Percentiles rank a stretch among this genome's conserved stretches.
These are phyloP conservation scores for Sclerotinia sclerotiorum DNA, from an alignment of 2,329 filamentous ascomycete species.

Conservation along the genomic window DNA sequence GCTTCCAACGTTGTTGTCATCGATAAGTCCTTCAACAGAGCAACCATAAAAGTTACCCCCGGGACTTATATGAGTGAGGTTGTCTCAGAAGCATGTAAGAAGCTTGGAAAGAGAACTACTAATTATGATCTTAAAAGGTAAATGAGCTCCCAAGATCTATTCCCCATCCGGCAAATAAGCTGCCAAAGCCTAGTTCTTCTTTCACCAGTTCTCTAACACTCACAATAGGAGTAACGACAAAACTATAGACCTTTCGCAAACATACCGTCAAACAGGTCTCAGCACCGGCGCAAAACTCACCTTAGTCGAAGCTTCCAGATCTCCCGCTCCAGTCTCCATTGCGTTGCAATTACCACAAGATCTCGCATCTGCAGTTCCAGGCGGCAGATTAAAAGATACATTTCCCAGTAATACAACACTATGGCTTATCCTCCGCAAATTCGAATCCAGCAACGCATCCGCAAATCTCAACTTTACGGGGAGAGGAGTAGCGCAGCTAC, in stretches of 20 bases:
- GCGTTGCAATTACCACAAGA: constrained; percentile 80
- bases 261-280: constrained; percentile 80
- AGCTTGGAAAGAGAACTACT: constrained; percentile 60
- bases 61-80: constrained; percentile 81
- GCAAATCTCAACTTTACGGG: constrained; percentile 78
- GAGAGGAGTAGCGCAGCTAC: constrained; percentile 67
- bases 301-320: constrained; percentile 82
- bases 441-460: constrained; percentile 67
- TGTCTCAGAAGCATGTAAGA: constrained; percentile 81
- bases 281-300: constrained; percentile 86
- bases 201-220: constrained; percentile 17
- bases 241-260: constrained; percentile 77
- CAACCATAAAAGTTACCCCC: constrained; percentile 79
- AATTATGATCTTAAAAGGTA: constrained; percentile 77
- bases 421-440: constrained; percentile 87
- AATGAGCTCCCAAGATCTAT: constrained; percentile 28
- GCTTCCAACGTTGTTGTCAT: constrained; percentile 87
- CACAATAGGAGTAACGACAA: constrained; percentile 73
- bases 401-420: constrained; percentile 84
- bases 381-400: constrained; percentile 74
- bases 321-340: constrained; percentile 80
- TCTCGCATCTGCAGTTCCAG: constrained; percentile 62
- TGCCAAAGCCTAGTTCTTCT: neutral
- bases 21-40: constrained; percentile 73
- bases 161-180: too few species aligned